Percentiles rank a stretch among this genome's conserved stretches.
These are phyloP conservation scores for Aspergillus sp. DNA, from an alignment of 2,329 filamentous ascomycete species.

Conservation along the genomic window DNA sequence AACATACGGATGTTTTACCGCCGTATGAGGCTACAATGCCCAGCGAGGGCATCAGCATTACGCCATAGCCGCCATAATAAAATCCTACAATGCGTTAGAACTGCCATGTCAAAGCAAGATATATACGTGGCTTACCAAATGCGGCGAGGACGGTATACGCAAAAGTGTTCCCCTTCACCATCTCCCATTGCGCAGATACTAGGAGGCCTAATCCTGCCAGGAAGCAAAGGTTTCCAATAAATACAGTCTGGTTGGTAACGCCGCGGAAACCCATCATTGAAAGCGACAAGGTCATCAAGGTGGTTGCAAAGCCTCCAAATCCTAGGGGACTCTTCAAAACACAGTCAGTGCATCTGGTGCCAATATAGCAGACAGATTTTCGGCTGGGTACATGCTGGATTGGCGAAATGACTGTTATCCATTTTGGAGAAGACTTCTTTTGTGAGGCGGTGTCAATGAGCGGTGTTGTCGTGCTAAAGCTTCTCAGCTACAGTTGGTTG, in stretches of 20 bases:
- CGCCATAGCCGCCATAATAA: background rate
- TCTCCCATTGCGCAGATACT: background rate
- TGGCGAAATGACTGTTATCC: background rate
- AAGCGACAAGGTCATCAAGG: background rate
- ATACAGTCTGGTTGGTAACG: background rate
- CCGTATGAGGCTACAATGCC: background rate
- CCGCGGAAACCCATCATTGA: background rate
- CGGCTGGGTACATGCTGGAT: background rate
- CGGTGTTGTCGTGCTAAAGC: background rate
- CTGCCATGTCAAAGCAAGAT: too few species aligned
- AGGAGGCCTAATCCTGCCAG: background rate
- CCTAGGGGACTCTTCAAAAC: background rate
- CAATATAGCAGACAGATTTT: background rate
- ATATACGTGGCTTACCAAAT: background rate
- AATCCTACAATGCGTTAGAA: background rate
- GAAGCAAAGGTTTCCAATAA: background rate
- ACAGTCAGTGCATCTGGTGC: background rate
- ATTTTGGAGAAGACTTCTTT: background rate
- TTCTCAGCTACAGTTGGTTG: too few species aligned
- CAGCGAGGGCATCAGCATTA: background rate
- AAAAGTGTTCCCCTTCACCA: background rate
- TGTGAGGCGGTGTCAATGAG: background rate
- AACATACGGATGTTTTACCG: background rate
- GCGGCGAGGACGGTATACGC: background rate
- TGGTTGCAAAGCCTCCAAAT: background rate